Evolutionary conservation across 495 filamentous ascomycete species (phyloP).

Genomic region (Penicillium turbatum): DNA sequence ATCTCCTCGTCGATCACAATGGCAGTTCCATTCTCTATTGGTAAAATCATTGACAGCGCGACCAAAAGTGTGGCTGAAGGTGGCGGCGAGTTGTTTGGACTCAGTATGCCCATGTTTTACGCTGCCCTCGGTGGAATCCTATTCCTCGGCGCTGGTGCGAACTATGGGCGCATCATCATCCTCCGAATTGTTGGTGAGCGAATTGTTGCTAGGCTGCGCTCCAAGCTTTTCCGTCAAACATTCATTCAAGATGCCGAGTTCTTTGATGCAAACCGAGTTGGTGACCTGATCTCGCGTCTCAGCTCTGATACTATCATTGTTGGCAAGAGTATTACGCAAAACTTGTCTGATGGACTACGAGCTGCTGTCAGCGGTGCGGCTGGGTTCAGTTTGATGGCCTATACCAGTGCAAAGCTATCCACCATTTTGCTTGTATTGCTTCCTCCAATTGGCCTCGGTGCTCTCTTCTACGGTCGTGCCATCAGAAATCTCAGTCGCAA

Average conservation of each 20-base stretch:
- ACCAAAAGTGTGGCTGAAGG: constrained; percentile 52
- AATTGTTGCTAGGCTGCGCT: constrained; percentile 83
- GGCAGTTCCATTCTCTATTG: constrained; percentile 93
- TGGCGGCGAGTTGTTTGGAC: constrained; percentile 59
- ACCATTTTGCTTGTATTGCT: constrained; percentile 80
- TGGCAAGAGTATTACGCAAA: constrained; percentile 97
- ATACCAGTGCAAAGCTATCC: constrained; percentile 86
- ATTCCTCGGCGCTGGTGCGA: constrained; percentile 71
- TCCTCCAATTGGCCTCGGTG: constrained; percentile 85
- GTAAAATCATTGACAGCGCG: constrained; percentile 87
- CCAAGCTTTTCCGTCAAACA: constrained; percentile 83
- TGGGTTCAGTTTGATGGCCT: constrained; percentile 86
- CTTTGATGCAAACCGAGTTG: constrained; percentile 95
- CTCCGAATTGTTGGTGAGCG: constrained; percentile 94
- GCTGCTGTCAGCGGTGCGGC: constrained; percentile 82
- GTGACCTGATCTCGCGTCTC: constrained; percentile 90
- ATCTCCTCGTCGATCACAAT: constrained; percentile 88
- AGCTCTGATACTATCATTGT: constrained; percentile 96
- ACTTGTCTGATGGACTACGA: constrained; percentile 88
- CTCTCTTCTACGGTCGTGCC: constrained; percentile 83
- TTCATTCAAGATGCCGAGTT: constrained; percentile 96
- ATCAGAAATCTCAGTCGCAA: constrained; percentile 83
- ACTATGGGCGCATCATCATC: constrained; percentile 90
- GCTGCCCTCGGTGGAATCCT: constrained; percentile 65
- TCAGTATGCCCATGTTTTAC: constrained; percentile 75